Evolutionary conservation across 345 rosid species (phyloP).

Genomic region (Chamaenerion angustifolium): DNA sequence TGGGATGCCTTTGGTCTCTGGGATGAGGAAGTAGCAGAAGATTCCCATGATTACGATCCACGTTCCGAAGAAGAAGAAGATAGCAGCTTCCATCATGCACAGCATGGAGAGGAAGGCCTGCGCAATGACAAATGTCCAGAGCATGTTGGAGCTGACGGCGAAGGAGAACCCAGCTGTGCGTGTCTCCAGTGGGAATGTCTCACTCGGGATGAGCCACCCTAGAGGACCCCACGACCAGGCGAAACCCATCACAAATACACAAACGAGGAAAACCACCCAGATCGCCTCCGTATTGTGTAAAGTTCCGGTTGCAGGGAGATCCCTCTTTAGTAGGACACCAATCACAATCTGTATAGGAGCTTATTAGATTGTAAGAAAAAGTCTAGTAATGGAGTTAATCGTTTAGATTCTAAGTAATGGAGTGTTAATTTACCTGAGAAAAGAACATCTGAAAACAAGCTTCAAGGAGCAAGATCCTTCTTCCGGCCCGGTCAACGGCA

Average conservation of each 20-base stretch:
- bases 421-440: no score
- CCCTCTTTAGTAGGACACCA: constrained; percentile 22
- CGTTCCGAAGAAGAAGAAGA: constrained; percentile 46
- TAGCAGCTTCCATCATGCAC: constrained; percentile 28
- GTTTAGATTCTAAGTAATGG: no score
- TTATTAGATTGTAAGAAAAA: no score
- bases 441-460: constrained; percentile 31
- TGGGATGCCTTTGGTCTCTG: constrained; percentile 43
- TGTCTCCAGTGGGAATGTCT: constrained; percentile 55
- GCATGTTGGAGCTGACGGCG: constrained; percentile 52
- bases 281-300: constrained; percentile 22
- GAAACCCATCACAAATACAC: constrained; percentile 37
- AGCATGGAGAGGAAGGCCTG: constrained; percentile 60
- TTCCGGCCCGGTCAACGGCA: constrained; percentile 17
- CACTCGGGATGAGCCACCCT: constrained; percentile 61
- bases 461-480: constrained; percentile 28
- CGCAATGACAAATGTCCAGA: constrained; percentile 53
- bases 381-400: no score
- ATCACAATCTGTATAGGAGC: no score
- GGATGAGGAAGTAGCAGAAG: constrained; percentile 30
- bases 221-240: constrained; percentile 69
- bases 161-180: constrained; percentile 39
- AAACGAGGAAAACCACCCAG: constrained; percentile 29
- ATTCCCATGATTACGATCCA: constrained; percentile 56
- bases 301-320: constrained; percentile 21